Percentiles rank a stretch among this genome's conserved stretches.
Conservation (phyloP, 495 filamentous ascomycete genomes). For the Melanomma pulvis-pyrius region DNA sequence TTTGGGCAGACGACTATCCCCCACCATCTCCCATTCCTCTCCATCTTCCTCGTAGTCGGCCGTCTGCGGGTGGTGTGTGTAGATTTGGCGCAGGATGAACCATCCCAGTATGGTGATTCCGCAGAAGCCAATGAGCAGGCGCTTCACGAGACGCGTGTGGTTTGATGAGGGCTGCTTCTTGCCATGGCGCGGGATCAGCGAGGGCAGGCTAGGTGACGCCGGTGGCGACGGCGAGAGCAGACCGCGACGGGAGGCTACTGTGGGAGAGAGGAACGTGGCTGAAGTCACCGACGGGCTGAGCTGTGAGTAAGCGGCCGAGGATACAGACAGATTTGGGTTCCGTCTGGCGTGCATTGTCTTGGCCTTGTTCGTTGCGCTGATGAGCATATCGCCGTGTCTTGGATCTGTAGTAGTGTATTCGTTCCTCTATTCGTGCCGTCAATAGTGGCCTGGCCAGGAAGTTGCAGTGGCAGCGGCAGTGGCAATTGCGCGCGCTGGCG, state of each 20-base stretch:
- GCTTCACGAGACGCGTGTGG: constrained; percentile 50
- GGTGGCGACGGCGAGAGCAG: constrained; percentile 61
- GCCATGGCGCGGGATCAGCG: constrained; percentile 63
- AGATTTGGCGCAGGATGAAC: constrained; percentile 31
- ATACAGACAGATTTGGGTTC: constrained; percentile 43
- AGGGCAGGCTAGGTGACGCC: constrained; percentile 65
- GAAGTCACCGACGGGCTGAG: constrained; percentile 39
- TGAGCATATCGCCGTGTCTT: constrained; percentile 29
- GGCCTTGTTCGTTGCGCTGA: constrained; percentile 28
- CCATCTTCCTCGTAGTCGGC: constrained; percentile 8
- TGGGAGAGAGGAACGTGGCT: constrained; percentile 50
- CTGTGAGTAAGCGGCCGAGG: constrained; percentile 41
- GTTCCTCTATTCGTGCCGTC: background rate
- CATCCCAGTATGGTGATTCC: constrained; percentile 31
- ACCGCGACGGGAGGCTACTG: constrained; percentile 59
- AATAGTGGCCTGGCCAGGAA: background rate
- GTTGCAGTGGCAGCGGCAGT: background rate
- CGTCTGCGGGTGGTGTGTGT: constrained; percentile 4
- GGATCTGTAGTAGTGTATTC: background rate
- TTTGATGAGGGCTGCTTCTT: constrained; percentile 53
- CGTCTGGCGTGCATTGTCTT: constrained; percentile 46
- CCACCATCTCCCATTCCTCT: constrained; percentile 54
- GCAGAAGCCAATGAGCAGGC: constrained; percentile 28
- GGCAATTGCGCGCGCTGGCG: constrained; percentile 2
- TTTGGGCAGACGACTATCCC: constrained; percentile 54